phyloP scores from a whole-genome alignment of 805 yeast genomes.

The Debaryomyces hansenii region DNA sequence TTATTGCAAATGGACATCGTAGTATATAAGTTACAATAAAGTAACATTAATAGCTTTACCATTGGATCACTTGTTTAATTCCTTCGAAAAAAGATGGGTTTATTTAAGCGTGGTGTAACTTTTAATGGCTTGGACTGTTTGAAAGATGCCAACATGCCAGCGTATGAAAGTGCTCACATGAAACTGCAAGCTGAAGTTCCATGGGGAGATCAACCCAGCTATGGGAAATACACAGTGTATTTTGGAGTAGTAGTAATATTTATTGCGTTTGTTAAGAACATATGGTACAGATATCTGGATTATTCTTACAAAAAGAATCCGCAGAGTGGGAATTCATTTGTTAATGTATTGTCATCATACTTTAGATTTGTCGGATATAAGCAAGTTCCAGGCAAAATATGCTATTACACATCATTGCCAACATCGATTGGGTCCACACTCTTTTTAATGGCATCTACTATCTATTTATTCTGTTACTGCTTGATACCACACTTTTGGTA shows the following conservation, averaged over 20 bases:
- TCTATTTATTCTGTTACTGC: constrained; percentile 36
- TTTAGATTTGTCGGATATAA: constrained; percentile 36
- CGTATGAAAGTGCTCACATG: constrained; percentile 16
- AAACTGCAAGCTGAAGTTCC: constrained; percentile 32
- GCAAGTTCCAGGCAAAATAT: constrained; percentile 24
- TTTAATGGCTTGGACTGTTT: constrained; percentile 42
- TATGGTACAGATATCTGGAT: constrained; percentile 28
- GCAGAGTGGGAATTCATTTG: constrained; percentile 14
- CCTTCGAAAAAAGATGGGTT: neutral
- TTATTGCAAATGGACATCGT: no score
- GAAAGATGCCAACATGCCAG: constrained; percentile 24
- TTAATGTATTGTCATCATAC: constrained; percentile 31
- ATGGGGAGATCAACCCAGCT: constrained; percentile 25
- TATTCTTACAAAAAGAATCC: constrained; percentile 11
- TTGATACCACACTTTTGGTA: constrained; percentile 51
- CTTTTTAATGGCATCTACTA: constrained; percentile 35
- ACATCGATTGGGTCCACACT: constrained; percentile 36
- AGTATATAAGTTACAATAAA: no score
- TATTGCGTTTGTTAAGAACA: constrained; percentile 32
- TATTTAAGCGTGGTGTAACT: constrained; percentile 13
- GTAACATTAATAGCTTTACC: no score
- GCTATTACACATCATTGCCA: constrained; percentile 31
- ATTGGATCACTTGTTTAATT: no score
- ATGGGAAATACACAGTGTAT: constrained; percentile 41
- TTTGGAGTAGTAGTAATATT: constrained; percentile 38